Conservation (phyloP, 306 rosid species). For the Castanea sativa region DNA sequence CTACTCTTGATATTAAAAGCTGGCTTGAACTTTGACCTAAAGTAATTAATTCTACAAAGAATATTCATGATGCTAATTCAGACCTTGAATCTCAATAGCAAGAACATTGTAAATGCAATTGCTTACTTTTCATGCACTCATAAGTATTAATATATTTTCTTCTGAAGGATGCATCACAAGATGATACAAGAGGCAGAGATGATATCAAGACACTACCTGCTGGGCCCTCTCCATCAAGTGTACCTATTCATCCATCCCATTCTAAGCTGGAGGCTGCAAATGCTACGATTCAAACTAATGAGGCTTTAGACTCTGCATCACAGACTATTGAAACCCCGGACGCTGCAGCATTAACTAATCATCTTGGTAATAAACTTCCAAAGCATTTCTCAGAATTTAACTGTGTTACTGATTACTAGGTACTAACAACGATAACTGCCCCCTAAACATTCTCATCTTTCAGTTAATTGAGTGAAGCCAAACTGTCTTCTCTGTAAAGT, state of each 20-base stretch:
- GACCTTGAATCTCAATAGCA: too few species aligned
- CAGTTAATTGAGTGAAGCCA: background rate
- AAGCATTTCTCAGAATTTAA: background rate
- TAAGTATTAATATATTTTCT: background rate
- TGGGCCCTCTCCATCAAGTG: conserved; percentile 26
- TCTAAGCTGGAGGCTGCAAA: conserved; percentile 20
- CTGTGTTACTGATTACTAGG: background rate
- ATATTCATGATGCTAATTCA: too few species aligned
- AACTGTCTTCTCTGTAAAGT: background rate
- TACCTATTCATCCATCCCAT: conserved; percentile 5
- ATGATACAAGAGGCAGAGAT: background rate
- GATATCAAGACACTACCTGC: conserved; percentile 16
- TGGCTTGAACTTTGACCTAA: too few species aligned
- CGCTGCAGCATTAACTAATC: conserved; percentile 26
- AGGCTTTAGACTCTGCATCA: conserved; percentile 13
- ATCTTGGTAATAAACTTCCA: conserved; percentile 22
- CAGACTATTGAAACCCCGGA: conserved; percentile 23
- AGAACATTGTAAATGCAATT: background rate
- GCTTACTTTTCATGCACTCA: background rate
- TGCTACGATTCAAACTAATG: background rate
- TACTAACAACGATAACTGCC: too few species aligned
- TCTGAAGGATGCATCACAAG: conserved; percentile 22
- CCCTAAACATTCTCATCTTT: background rate
- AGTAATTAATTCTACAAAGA: too few species aligned
- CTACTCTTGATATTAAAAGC: too few species aligned